These are phyloP conservation scores for Fusarium newnesense DNA, from an alignment of 2,329 filamentous ascomycete genomes.

Conservation along the genomic window DNA sequence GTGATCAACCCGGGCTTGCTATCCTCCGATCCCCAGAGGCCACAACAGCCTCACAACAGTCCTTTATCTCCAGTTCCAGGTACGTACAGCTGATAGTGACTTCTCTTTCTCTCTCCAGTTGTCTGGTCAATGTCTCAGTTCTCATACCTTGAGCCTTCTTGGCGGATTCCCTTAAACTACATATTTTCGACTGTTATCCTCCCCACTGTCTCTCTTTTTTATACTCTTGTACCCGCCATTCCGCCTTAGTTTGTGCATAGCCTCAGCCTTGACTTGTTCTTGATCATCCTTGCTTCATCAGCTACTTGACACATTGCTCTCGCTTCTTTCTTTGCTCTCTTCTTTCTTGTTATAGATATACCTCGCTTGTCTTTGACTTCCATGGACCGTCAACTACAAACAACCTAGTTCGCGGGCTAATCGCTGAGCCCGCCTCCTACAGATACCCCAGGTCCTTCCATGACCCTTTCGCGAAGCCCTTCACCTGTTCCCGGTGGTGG, in stretches of 20 bases:
- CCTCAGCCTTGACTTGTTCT: slow-evolving; percentile 7
- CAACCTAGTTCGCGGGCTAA: slow-evolving; percentile 41
- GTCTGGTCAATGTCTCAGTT: slow-evolving; percentile 37
- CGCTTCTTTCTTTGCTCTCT: background rate
- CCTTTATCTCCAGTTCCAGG: slow-evolving; percentile 66
- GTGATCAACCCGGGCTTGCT: slow-evolving; percentile 46
- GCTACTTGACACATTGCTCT: background rate
- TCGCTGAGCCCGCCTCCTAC: slow-evolving; percentile 34
- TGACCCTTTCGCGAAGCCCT: slow-evolving; percentile 89
- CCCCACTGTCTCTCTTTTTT: slow-evolving; percentile 21
- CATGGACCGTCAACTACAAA: slow-evolving; percentile 21
- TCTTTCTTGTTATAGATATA: slow-evolving; percentile 1
- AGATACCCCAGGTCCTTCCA: slow-evolving; percentile 69
- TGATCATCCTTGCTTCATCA: slow-evolving; percentile 11
- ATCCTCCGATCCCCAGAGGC: slow-evolving; percentile 45
- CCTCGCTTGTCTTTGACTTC: slow-evolving; percentile 12
- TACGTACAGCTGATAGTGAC: slow-evolving; percentile 51
- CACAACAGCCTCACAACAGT: slow-evolving; percentile 41
- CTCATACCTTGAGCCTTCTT: slow-evolving; percentile 25
- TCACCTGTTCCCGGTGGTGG: slow-evolving; percentile 86
- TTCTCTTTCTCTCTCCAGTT: background rate
- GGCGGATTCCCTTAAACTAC: slow-evolving; percentile 4
- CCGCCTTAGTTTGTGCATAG: background rate
- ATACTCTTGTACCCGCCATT: slow-evolving; percentile 5
- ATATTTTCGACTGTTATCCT: slow-evolving; percentile 18